These are phyloP conservation scores for Anastatica hierochuntica DNA, from an alignment of 345 rosid genomes.

Conservation along the genomic window DNA sequence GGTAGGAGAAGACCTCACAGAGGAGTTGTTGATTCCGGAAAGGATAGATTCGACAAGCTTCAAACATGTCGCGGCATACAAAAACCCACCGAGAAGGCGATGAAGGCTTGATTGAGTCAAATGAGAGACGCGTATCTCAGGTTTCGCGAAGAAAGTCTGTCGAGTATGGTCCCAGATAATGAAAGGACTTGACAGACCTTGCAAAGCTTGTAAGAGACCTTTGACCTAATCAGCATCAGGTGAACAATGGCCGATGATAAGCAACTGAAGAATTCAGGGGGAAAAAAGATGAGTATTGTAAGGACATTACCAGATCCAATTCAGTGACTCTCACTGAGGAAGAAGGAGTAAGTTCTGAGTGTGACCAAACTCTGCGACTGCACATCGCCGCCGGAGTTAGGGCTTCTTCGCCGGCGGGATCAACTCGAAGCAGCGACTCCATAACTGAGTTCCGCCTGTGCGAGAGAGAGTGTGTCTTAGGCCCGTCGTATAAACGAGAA, in stretches of 20 bases:
- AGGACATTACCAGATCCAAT: conserved; percentile 42
- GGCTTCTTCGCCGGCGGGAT: conserved; percentile 28
- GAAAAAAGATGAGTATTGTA: not conserved
- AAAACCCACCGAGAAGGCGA: conserved; percentile 46
- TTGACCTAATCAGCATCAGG: conserved; percentile 32
- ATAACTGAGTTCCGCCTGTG: conserved; percentile 19
- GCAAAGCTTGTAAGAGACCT: conserved; percentile 58
- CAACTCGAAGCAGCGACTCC: conserved; percentile 29
- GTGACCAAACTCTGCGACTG: conserved; percentile 5
- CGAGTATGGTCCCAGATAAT: conserved; percentile 50
- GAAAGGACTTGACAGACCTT: conserved; percentile 60
- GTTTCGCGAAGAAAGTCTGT: conserved; percentile 32
- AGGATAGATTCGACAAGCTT: conserved; percentile 50
- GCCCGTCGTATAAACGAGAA: not conserved
- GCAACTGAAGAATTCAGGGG: not conserved
- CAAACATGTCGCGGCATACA: conserved; percentile 68
- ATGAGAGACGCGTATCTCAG: conserved; percentile 56
- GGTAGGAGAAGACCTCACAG: conserved; percentile 40
- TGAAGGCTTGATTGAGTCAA: conserved; percentile 60
- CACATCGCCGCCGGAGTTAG: conserved; percentile 18
- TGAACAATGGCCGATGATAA: not conserved
- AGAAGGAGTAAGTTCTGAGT: conserved; percentile 3
- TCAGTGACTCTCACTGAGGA: no score
- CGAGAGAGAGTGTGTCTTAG: not conserved
- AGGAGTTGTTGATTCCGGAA: conserved; percentile 23